Percentiles rank a stretch among this genome's conserved stretches.
Conservation (phyloP, 2,329 filamentous ascomycete species). For the Cercospora zeina region DNA sequence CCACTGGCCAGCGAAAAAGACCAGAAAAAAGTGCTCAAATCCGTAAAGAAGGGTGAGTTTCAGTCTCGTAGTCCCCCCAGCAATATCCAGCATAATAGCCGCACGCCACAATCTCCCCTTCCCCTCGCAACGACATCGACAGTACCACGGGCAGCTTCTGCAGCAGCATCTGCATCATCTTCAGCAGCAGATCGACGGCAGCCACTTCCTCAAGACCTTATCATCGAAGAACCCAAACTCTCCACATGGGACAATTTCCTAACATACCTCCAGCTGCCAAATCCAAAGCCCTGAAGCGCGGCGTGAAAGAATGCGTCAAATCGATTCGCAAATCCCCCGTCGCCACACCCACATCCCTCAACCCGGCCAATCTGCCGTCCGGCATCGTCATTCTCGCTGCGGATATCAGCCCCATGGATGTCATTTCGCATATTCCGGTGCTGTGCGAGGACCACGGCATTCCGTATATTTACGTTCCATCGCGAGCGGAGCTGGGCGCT, state of each 20-base stretch:
- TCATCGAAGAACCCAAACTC: conserved; percentile 16
- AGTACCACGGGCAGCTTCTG: not conserved
- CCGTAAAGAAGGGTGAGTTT: conserved; percentile 59
- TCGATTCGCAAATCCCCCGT: conserved; percentile 87
- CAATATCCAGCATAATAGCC: not conserved
- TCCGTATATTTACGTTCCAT: conserved; percentile 92
- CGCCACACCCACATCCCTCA: conserved; percentile 61
- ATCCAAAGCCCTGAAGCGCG: conserved; percentile 91
- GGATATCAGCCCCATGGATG: conserved; percentile 97
- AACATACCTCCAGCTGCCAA: conserved; percentile 70
- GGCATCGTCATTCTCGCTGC: conserved; percentile 87
- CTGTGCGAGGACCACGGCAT: conserved; percentile 98
- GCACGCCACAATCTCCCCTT: not conserved
- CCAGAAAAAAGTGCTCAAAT: conserved; percentile 65
- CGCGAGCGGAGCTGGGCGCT: conserved; percentile 87
- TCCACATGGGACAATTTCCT: conserved; percentile 15
- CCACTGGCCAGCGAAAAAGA: conserved; percentile 78
- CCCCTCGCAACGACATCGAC: not conserved
- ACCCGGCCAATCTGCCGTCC: conserved; percentile 55
- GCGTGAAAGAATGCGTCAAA: conserved; percentile 99
- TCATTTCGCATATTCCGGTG: conserved; percentile 96
- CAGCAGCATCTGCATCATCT: conserved; percentile 4
- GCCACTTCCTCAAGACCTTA: conserved; percentile 11
- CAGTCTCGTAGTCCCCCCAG: conserved; percentile 19
- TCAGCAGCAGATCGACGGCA: not conserved